A percentile compares a stretch with the other conserved stretches of the same genome.
These are phyloP conservation scores for Gossypium turneri DNA, from an alignment of 345 rosid genomes.

Conservation along the genomic window DNA sequence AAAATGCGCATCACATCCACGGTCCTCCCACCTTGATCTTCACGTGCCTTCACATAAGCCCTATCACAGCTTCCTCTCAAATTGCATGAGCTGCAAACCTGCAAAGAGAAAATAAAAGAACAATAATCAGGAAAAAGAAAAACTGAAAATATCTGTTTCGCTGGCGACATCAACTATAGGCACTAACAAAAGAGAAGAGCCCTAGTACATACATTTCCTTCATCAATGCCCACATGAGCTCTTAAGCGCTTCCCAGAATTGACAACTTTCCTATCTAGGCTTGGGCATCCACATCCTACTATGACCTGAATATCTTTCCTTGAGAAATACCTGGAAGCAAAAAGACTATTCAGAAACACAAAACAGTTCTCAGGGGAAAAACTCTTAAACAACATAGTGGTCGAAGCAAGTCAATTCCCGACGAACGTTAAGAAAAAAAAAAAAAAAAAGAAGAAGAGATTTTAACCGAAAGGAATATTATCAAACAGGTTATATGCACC, in stretches of 20 bases:
- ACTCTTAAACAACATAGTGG: neutral
- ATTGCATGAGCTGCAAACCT: constrained; percentile 88
- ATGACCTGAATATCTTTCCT: constrained; percentile 66
- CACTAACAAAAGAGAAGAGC: neutral
- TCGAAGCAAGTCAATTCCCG: neutral
- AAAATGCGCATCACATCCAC: constrained; percentile 86
- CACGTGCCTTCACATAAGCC: constrained; percentile 63
- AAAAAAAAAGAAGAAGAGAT: no score
- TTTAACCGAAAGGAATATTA: neutral
- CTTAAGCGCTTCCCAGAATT: constrained; percentile 84
- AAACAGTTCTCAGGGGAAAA: neutral
- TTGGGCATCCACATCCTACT: constrained; percentile 81
- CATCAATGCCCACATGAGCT: constrained; percentile 64
- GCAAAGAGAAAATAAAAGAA: constrained; percentile 21
- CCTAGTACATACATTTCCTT: constrained; percentile 56
- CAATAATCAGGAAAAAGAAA: constrained; percentile 1
- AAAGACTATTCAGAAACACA: neutral
- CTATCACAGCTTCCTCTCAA: constrained; percentile 87
- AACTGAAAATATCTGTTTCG: neutral
- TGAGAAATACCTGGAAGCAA: constrained; percentile 50
- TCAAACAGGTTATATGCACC: constrained; percentile 32
- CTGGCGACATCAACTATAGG: neutral
- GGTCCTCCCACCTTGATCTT: constrained; percentile 62
- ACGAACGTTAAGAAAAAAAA: neutral
- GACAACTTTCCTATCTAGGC: constrained; percentile 79